These are phyloP conservation scores for Monosporascus sp. DNA, from an alignment of 2,329 filamentous ascomycete species.

Conservation along the genomic window DNA sequence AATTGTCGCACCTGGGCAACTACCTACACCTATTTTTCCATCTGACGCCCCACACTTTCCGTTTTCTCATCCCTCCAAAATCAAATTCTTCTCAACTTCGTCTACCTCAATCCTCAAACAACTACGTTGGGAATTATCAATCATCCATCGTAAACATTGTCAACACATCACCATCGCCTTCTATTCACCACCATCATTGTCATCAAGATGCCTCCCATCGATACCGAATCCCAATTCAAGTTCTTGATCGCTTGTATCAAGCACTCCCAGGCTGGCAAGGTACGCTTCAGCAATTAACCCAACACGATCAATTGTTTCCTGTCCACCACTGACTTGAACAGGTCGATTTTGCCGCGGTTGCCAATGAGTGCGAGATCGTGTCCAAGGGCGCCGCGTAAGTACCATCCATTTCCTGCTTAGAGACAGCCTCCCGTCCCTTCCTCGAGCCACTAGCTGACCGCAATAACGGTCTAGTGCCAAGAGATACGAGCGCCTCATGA, in stretches of 20 bases:
- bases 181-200: neutral
- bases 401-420: neutral
- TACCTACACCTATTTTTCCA: neutral
- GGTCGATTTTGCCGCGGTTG: slow-evolving; percentile 63
- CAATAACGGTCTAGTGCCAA: slow-evolving; percentile 48
- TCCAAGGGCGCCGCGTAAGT: slow-evolving; percentile 67
- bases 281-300: slow-evolving; percentile 26
- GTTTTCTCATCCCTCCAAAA: neutral
- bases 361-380: slow-evolving; percentile 56
- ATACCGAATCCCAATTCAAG: slow-evolving; percentile 53
- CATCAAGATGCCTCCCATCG: slow-evolving; percentile 41
- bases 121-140: neutral
- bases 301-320: neutral
- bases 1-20: neutral
- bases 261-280: slow-evolving; percentile 54
- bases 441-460: neutral
- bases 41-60: neutral
- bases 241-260: slow-evolving; percentile 64
- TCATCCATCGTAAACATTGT: neutral
- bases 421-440: neutral
- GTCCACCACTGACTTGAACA: slow-evolving; percentile 25
- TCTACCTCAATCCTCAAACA: neutral
- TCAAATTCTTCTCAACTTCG: neutral
- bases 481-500: slow-evolving; percentile 62
- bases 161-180: slow-evolving; percentile 1